Evolutionary conservation across 2,329 filamentous ascomycete species (phyloP), one percentile per base, ranked within the genome.

Genomic region (Colletotrichum paranaense): DNA sequence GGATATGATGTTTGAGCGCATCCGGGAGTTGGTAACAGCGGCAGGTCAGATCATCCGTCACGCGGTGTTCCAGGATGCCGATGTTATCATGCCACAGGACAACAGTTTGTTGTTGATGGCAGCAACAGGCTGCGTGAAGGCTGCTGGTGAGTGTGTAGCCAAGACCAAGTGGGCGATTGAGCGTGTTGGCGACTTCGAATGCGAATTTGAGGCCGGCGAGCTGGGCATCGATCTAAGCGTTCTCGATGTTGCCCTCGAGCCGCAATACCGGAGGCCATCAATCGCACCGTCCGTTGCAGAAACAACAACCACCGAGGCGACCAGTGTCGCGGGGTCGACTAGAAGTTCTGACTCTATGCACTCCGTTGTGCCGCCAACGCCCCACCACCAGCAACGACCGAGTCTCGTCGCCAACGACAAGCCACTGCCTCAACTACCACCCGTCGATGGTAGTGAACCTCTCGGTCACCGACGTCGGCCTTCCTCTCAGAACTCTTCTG

Each of bases 91-190:
- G 82, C 93, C 93, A 1, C 91, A 95, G 74, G 92, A 96, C 78
- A 95, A 94, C 76, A 92, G 90, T 76, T 88, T 92, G 32, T 87
- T 98, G 53, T 89, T 97, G 38, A 87, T 89, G 74, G 94, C 95
- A 24, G 95, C 95, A 9, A 98, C 95, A 7, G 92, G 91, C 73
- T 98, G 95, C 80, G 95, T 99, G 30, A 92, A 95, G 77, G 93
- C 94, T 26, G 95, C 95, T 57, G 96, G 96, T 53, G 95, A 98
- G 77, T 98, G 96, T 81, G 93, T 98, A 24, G 92, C 93, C 7
- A 96, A 95, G 83, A 93, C 95, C 12, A 95, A 95, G 78, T 88
- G 91, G 80, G 91, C 97, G 57, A 93, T 99, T 71, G 95, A 98
- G 82, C 90, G 93, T 74, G 95, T 97, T 75, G 95, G 95, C 24